These are phyloP conservation scores for Ceratocystis diversiconidia DNA, from an alignment of 2,329 filamentous ascomycete species.

Conservation along the genomic window DNA sequence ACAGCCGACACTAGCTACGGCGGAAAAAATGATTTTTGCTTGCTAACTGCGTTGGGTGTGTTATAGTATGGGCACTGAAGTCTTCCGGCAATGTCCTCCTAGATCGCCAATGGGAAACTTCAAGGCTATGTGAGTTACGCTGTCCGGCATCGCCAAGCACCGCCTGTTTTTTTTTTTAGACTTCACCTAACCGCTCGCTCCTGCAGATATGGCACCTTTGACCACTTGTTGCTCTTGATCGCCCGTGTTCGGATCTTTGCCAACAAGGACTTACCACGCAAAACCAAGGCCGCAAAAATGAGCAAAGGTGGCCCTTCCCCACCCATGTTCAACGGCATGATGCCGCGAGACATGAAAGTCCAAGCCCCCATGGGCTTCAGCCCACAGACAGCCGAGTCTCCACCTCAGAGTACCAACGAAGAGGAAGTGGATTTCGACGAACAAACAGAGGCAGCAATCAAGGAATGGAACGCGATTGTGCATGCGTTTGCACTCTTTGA, in stretches of 20 bases:
- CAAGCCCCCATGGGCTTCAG: slow-evolving; percentile 41
- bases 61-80: slow-evolving; percentile 58
- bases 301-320: slow-evolving; percentile 25
- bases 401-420: slow-evolving; percentile 28
- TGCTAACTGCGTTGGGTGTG: slow-evolving; percentile 14
- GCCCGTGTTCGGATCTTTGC: slow-evolving; percentile 68
- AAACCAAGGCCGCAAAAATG: slow-evolving; percentile 44
- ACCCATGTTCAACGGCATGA: slow-evolving; percentile 41
- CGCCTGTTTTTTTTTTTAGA: neutral
- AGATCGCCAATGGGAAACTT: slow-evolving; percentile 63
- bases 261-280: slow-evolving; percentile 61
- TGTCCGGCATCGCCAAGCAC: too few relatives aligned
- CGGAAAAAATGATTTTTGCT: neutral
- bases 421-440: slow-evolving; percentile 46
- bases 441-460: slow-evolving; percentile 53
- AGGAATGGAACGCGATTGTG: slow-evolving; percentile 66
- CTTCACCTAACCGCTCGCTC: neutral
- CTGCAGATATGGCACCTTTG: slow-evolving; percentile 66
- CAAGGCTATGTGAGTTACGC: slow-evolving; percentile 49
- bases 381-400: slow-evolving; percentile 33
- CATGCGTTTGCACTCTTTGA: slow-evolving; percentile 55
- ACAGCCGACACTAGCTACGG: neutral
- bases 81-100: slow-evolving; percentile 79
- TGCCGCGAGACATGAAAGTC: slow-evolving; percentile 38
- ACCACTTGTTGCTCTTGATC: slow-evolving; percentile 72